Percentiles rank a stretch among this genome's conserved stretches.
These are phyloP conservation scores for Aspergillus hiratsukae DNA, from an alignment of 2,329 filamentous ascomycete genomes.

Conservation along the genomic window DNA sequence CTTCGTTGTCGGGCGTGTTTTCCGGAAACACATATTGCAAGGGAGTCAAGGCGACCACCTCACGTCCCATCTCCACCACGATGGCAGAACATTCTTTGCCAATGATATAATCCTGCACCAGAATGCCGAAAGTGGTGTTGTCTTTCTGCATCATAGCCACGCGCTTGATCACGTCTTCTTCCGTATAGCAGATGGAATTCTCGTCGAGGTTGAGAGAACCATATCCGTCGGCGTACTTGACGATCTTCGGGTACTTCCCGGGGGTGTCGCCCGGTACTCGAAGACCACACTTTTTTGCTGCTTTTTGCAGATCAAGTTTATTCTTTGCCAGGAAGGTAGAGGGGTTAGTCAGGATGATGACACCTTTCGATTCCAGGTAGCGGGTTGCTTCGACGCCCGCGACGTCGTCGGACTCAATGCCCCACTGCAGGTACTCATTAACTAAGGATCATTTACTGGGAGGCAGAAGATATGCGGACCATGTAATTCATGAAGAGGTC, in stretches of 20 bases:
- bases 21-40: conserved; percentile 2
- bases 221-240: conserved; percentile 1
- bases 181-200: not conserved
- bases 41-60: conserved; percentile 1
- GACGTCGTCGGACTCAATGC: not conserved
- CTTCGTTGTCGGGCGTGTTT: not conserved
- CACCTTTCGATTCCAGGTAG: conserved; percentile 8
- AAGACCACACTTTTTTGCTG: not conserved
- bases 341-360: not conserved
- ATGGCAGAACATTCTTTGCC: not conserved
- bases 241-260: conserved; percentile 5
- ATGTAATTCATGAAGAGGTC: conserved; percentile 6
- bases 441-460: not conserved
- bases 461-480: not conserved
- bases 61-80: conserved; percentile 5
- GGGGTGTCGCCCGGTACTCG: not conserved
- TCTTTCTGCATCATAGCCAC: not conserved
- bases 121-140: not conserved
- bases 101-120: conserved; percentile 5
- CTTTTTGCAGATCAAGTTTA: not conserved
- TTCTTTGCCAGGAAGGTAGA: not conserved
- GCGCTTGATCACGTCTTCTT: not conserved
- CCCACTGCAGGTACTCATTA: not conserved
- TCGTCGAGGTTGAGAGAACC: not conserved
- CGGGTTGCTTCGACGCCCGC: conserved; percentile 1